A percentile compares a stretch with the other conserved stretches of the same genome.
phyloP scores from a whole-genome alignment of 75 land plant genomes.

The Larix kaempferi region DNA sequence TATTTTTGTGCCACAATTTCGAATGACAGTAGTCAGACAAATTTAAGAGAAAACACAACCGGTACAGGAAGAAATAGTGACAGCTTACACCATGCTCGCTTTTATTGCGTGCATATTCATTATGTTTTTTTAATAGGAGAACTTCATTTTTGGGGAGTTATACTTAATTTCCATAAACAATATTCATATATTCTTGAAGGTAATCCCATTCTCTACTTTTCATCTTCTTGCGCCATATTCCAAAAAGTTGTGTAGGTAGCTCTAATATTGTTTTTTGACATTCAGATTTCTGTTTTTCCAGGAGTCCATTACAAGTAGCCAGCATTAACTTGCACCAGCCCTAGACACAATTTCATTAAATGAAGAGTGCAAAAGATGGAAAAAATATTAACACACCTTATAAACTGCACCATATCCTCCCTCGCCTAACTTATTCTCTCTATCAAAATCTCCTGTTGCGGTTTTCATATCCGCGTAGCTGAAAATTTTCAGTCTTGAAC shows the following conservation, averaged over 20 bases:
- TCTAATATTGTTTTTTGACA: no score
- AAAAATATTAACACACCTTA: constrained; percentile 13
- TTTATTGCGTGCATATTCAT: no score
- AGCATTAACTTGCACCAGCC: no score
- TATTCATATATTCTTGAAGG: no score
- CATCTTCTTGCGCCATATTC: no score
- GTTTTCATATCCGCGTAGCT: constrained; percentile 30
- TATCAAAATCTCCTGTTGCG: constrained; percentile 15
- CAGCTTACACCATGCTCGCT: neutral
- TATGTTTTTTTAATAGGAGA: no score
- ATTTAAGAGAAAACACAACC: neutral
- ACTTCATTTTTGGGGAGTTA: no score
- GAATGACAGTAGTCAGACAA: neutral
- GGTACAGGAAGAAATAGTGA: neutral
- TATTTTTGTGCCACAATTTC: neutral
- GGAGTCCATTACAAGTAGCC: neutral
- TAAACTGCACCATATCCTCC: constrained; percentile 26
- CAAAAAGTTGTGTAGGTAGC: no score
- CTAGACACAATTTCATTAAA: neutral
- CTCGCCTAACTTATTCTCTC: constrained; percentile 20
- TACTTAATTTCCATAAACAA: no score
- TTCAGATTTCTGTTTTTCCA: no score
- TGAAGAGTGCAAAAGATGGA: neutral
- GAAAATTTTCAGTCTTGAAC: constrained; percentile 29
- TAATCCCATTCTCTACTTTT: no score